Conservation (phyloP, 2,329 filamentous ascomycete species). For the Botrytis galanthina region DNA sequence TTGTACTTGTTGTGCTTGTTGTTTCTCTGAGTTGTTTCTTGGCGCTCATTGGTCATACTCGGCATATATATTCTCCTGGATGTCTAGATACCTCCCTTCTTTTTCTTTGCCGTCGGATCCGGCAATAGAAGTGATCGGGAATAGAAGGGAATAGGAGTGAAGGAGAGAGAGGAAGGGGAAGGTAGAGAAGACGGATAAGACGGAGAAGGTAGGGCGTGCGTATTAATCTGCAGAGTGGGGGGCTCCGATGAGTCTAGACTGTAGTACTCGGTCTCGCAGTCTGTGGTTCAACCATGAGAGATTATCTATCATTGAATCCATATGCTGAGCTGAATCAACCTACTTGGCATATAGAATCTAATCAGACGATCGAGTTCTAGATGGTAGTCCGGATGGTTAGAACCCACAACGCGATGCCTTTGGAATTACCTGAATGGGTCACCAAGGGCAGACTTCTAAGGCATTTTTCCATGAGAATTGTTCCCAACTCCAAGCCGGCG, state of each 20-base stretch:
- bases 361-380: background rate
- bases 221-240: background rate
- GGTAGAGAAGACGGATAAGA: background rate
- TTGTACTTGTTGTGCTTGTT: background rate
- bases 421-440: too few species aligned
- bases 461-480: background rate
- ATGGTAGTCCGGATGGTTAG: background rate
- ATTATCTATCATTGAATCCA: background rate
- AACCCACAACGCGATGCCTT: background rate
- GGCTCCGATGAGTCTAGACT: background rate
- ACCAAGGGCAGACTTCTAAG: background rate
- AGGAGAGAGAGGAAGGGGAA: background rate
- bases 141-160: background rate
- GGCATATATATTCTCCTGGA: background rate
- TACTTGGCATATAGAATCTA: background rate
- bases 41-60: background rate
- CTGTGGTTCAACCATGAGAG: background rate
- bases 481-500: background rate
- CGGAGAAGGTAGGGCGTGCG: background rate
- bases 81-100: background rate
- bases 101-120: background rate
- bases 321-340: background rate
- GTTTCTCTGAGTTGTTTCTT: conserved; percentile 1
- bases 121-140: background rate
- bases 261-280: background rate